These are phyloP conservation scores for Xylaria sp. DNA, from an alignment of 2,329 filamentous ascomycete species.

Conservation along the genomic window DNA sequence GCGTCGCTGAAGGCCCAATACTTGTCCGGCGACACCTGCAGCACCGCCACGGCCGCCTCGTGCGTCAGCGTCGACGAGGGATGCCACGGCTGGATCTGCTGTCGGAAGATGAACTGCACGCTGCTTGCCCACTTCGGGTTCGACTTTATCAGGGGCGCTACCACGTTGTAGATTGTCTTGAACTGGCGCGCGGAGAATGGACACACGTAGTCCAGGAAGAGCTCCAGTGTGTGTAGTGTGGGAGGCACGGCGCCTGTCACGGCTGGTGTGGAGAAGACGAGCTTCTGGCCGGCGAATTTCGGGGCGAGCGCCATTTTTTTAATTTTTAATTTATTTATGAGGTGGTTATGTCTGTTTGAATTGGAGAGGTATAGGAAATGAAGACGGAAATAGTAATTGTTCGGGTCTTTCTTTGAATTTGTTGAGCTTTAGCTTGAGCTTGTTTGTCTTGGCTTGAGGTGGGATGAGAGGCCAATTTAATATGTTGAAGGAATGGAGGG, in stretches of 20 bases:
- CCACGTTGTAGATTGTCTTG: conserved; percentile 74
- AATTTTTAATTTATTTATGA: background rate
- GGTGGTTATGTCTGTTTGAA: background rate
- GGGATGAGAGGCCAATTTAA: conserved; percentile 8
- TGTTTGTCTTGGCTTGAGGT: conserved; percentile 4
- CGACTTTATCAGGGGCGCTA: conserved; percentile 71
- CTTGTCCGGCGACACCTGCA: conserved; percentile 72
- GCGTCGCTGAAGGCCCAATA: conserved; percentile 83
- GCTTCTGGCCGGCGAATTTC: conserved; percentile 78
- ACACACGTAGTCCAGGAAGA: conserved; percentile 91
- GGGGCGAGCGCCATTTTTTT: conserved; percentile 76
- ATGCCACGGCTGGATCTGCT: conserved; percentile 96
- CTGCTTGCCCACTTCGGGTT: conserved; percentile 66
- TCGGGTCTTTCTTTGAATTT: background rate
- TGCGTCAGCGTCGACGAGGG: conserved; percentile 83
- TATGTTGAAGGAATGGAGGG: conserved; percentile 5
- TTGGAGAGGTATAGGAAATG: background rate
- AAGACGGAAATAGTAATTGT: background rate
- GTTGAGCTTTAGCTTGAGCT: conserved; percentile 2
- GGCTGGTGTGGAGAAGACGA: conserved; percentile 58
- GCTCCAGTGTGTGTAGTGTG: conserved; percentile 67
- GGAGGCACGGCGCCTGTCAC: conserved; percentile 52
- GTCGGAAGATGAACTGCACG: conserved; percentile 84
- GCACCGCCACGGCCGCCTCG: conserved; percentile 85
- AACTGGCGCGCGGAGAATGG: conserved; percentile 77